phyloP scores from a whole-genome alignment of 768 basidiomycete species.

The Ephemerocybe angulata region DNA sequence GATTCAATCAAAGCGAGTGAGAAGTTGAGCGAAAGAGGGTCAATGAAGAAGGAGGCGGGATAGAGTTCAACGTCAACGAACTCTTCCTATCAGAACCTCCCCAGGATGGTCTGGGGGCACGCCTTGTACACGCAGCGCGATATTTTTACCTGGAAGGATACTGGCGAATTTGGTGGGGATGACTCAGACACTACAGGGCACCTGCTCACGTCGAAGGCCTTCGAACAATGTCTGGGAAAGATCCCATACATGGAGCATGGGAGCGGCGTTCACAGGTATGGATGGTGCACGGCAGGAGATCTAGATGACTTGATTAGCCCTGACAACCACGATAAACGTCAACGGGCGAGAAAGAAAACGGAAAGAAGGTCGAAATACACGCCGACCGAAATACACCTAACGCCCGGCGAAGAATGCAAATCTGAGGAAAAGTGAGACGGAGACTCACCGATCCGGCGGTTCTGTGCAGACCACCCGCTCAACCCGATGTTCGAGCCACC shows the following conservation, averaged over 20 bases:
- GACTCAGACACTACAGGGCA: too few species aligned
- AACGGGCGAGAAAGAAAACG: background rate
- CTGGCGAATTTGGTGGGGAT: background rate
- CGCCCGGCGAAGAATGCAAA: too few species aligned
- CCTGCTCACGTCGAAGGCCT: background rate
- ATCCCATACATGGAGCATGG: background rate
- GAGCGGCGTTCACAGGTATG: conserved; percentile 4
- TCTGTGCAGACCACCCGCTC: conserved; percentile 62
- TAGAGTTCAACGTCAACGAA: too few species aligned
- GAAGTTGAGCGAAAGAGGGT: too few species aligned
- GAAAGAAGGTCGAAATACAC: background rate
- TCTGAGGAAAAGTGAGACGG: too few species aligned
- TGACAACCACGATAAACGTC: background rate
- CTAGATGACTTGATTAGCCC: background rate
- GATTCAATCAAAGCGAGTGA: too few species aligned
- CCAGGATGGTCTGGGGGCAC: too few species aligned
- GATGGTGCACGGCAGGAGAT: conserved; percentile 6
- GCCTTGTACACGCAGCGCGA: too few species aligned
- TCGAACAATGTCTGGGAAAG: conserved; percentile 1
- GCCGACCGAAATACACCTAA: conserved; percentile 9
- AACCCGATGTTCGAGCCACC: conserved; percentile 62
- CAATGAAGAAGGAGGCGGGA: too few species aligned
- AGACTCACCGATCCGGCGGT: conserved; percentile 43
- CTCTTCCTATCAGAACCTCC: too few species aligned
- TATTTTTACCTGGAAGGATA: background rate